A percentile compares a stretch with the other conserved stretches of the same genome.
These are phyloP conservation scores for Paecilomyces sp. DNA, from an alignment of 2,329 filamentous ascomycete genomes.

Conservation along the genomic window DNA sequence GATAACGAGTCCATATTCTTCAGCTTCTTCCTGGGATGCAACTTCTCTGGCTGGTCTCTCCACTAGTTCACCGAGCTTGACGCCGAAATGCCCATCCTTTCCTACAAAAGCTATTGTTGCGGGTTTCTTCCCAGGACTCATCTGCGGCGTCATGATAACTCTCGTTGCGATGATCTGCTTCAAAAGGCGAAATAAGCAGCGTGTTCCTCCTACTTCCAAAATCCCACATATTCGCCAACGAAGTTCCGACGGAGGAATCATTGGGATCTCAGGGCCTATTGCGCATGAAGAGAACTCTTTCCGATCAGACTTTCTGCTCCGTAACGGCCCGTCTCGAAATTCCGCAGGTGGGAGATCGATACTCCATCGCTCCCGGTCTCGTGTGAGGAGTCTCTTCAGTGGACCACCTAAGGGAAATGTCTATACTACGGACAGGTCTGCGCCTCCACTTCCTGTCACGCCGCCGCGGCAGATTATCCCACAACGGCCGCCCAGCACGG, in stretches of 20 bases:
- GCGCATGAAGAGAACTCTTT: conserved; percentile 34
- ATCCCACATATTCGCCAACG: conserved; percentile 20
- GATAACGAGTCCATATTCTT: conserved; percentile 13
- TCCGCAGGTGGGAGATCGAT: conserved; percentile 22
- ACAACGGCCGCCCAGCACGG: conserved; percentile 28
- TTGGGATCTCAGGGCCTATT: conserved; percentile 39
- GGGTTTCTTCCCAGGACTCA: conserved; percentile 40
- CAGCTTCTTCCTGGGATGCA: conserved; percentile 13
- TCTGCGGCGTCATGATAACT: conserved; percentile 45
- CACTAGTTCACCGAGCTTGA: conserved; percentile 11
- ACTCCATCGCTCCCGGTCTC: conserved; percentile 26
- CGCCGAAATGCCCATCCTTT: conserved; percentile 28
- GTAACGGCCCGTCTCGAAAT: conserved; percentile 12
- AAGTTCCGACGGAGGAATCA: conserved; percentile 22
- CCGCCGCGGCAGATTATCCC: conserved; percentile 16
- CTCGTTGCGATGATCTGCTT: conserved; percentile 41
- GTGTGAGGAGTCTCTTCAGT: conserved; percentile 31
- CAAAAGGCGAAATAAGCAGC: conserved; percentile 19
- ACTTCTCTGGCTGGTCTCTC: conserved; percentile 12
- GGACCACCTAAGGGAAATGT: conserved; percentile 12
- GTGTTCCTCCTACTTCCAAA: conserved; percentile 13
- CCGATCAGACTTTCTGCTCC: conserved; percentile 38
- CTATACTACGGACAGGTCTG: conserved; percentile 13
- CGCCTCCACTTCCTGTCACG: conserved; percentile 19
- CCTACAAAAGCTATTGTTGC: conserved; percentile 34